Evolutionary conservation across 2,329 filamentous ascomycete species (phyloP).

Genomic region (Cercospora nicotianae): DNA sequence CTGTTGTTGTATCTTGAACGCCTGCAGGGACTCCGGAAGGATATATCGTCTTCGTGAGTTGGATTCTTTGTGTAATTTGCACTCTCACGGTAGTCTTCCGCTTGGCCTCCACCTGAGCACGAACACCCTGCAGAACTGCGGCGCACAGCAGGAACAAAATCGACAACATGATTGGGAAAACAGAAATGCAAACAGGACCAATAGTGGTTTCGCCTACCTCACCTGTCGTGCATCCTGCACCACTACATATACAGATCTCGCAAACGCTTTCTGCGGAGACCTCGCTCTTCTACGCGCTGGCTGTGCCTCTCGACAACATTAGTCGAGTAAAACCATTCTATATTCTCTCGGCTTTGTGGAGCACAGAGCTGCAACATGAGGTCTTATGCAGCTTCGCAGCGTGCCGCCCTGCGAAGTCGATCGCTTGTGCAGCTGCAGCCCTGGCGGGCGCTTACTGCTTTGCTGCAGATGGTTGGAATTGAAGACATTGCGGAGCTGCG

Average conservation of each 20-base stretch:
- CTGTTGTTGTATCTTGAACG: neutral
- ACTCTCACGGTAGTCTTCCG: neutral
- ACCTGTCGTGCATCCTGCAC: neutral
- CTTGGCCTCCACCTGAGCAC: neutral
- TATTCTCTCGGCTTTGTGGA: neutral
- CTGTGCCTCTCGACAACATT: conserved; percentile 6
- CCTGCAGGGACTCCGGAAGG: neutral
- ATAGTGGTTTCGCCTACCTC: neutral
- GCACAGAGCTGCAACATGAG: neutral
- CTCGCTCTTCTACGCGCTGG: neutral
- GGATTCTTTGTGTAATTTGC: neutral
- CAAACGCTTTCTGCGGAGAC: neutral
- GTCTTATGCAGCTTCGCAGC: neutral
- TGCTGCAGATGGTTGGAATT: neutral
- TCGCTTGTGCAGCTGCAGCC: neutral
- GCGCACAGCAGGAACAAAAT: neutral
- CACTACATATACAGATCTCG: neutral
- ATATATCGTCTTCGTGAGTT: neutral
- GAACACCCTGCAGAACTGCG: neutral
- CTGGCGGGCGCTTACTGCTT: neutral
- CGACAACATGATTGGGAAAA: neutral
- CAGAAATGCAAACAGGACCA: neutral
- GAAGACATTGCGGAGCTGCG: neutral
- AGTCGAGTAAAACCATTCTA: neutral
- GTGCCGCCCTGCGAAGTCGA: neutral